Evolutionary conservation across 805 yeast genomes (phyloP).

Genomic region (Candida dajiaensis): DNA sequence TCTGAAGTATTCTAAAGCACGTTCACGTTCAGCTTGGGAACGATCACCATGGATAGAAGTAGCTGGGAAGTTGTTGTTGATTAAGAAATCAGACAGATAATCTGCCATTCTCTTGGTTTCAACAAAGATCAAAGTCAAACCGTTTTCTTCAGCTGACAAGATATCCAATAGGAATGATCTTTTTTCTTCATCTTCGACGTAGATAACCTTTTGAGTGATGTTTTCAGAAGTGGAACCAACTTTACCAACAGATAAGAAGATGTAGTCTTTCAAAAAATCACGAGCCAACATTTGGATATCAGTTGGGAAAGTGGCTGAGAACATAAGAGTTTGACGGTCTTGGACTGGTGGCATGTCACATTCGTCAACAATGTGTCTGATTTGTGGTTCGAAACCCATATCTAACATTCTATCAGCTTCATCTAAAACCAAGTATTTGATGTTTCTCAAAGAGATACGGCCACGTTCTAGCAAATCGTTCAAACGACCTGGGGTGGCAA

Average conservation of each 20-base stretch:
- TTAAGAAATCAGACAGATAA: constrained; percentile 84
- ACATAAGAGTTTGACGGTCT: constrained; percentile 95
- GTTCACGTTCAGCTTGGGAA: constrained; percentile 95
- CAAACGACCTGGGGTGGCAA: constrained; percentile 99
- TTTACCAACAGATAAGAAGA: constrained; percentile 96
- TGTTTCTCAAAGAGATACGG: constrained; percentile 78
- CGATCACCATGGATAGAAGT: constrained; percentile 99
- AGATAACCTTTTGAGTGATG: constrained; percentile 88
- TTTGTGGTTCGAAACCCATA: constrained; percentile 99
- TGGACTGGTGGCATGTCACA: constrained; percentile 95
- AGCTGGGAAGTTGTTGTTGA: constrained; percentile 87
- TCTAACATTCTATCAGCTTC: constrained; percentile 99
- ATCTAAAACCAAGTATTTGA: constrained; percentile 91
- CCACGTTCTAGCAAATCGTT: constrained; percentile 96
- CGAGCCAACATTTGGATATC: constrained; percentile 96
- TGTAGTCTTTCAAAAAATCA: constrained; percentile 93
- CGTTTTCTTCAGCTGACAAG: constrained; percentile 70
- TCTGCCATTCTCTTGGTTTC: constrained; percentile 99
- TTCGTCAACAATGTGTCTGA: constrained; percentile 94
- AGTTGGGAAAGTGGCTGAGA: constrained; percentile 98
- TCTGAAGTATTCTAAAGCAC: constrained; percentile 92
- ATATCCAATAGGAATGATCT: constrained; percentile 86
- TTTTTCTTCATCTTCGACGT: constrained; percentile 92
- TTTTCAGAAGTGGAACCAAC: constrained; percentile 99
- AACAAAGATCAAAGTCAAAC: constrained; percentile 90